Evolutionary conservation across 1,139 yeast genomes (phyloP), one percentile per base, ranked within the genome.

Genomic region (Pichia sp.): DNA sequence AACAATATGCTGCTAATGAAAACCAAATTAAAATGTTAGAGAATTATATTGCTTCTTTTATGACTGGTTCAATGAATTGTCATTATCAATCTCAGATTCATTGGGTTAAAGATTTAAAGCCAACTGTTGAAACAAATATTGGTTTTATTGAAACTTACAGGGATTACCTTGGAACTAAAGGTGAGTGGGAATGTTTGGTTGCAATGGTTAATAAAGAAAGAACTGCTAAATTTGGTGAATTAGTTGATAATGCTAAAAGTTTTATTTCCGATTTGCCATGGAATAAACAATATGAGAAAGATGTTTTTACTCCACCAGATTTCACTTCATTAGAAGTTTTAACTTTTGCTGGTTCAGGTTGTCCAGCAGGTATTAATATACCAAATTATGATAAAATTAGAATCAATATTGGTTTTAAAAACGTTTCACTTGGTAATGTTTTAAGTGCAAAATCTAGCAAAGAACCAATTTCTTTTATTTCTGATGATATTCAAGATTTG

Each of bases 71-170:
- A 7, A 80, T 86, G 79, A 76, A 80, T 48, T 85, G 89, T 14
- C 95, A 87, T 63, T 83, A 84, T 57, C 74, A 81, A 43, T 82
- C 95, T 0, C 96, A 87, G 62, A 76, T 80, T 45, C 72, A 74
- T 50, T 87, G 96, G 95, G 94, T 87, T 45, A 83, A 84, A 58
- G 95, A 87, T 59, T 63, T 84, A 41, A 81, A 86, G 7, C 96
- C 96, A 13, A 68, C 68, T 28, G 89, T 87, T 22, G 96, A 87
- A 63, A 79, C 91, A 35, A 85, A 87, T 58, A 76, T 86, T 53
- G 96, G 96, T 0, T 87, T 86, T 59, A 86, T 87, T 54, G 96
- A 87, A 65, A 86, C 95, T 24, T 87, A 87, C 64, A 73, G 96
- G 61, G 96, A 86, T 59, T 95, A 95, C 14, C 76, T 89, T 16